Conservation (phyloP, 2,329 filamentous ascomycete species). For the Gnomoniopsis smithogilvyi region DNA sequence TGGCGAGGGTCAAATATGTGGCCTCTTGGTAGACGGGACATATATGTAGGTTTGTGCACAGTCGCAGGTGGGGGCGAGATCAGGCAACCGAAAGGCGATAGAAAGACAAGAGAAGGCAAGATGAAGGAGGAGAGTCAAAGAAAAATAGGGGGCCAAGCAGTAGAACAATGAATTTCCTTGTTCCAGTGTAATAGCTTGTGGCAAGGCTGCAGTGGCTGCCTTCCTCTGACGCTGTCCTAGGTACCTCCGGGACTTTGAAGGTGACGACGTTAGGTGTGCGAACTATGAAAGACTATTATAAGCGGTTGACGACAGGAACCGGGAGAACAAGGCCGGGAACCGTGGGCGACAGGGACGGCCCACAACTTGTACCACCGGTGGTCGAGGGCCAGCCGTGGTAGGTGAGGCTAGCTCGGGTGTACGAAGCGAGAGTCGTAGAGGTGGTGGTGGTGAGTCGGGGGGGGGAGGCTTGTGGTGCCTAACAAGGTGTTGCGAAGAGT, state of each 20-base stretch:
- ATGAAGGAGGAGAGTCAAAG: not conserved
- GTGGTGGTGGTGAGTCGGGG: no score
- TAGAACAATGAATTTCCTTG: constrained; percentile 5
- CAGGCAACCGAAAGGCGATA: not conserved
- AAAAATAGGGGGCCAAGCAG: constrained; percentile 7
- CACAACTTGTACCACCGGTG: no score
- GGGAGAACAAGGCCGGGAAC: no score
- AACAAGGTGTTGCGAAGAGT: not conserved
- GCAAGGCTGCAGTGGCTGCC: constrained; percentile 16
- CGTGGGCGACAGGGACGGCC: no score
- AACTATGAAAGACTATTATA: not conserved
- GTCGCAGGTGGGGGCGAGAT: not conserved
- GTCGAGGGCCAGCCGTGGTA: not conserved
- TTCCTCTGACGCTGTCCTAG: constrained; percentile 10
- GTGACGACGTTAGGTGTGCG: no score
- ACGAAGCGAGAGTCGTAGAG: not conserved
- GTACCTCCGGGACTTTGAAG: no score
- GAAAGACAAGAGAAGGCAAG: not conserved
- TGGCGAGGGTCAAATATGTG: not conserved
- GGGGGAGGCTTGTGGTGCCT: not conserved
- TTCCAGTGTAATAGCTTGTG: not conserved
- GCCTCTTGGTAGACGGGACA: not conserved
- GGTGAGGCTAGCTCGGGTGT: not conserved
- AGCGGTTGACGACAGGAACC: no score
- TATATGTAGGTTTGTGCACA: not conserved